phyloP scores from a whole-genome alignment of 805 yeast species.

The Metschnikowia similis region DNA sequence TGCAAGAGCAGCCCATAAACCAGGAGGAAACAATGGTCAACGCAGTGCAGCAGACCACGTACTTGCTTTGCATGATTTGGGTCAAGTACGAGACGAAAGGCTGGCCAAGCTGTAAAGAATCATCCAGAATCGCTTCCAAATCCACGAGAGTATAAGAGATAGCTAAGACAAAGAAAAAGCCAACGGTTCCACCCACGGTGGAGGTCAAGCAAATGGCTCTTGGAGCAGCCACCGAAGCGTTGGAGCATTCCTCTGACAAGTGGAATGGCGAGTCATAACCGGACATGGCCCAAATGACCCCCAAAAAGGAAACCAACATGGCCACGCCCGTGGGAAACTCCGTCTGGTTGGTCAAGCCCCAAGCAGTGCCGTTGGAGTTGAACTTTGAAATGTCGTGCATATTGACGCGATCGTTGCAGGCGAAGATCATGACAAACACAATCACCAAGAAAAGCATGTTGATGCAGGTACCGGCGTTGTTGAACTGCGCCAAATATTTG shows the following conservation, averaged over 20 bases:
- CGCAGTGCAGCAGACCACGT: conserved; percentile 41
- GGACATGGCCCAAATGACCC: conserved; percentile 70
- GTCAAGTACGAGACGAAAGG: conserved; percentile 54
- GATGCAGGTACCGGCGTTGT: conserved; percentile 44
- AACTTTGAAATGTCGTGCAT: conserved; percentile 38
- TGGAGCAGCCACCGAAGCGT: conserved; percentile 64
- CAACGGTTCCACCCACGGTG: conserved; percentile 50
- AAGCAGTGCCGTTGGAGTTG: conserved; percentile 46
- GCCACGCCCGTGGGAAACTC: conserved; percentile 64
- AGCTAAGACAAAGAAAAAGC: conserved; percentile 55
- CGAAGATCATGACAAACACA: conserved; percentile 51
- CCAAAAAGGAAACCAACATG: conserved; percentile 51
- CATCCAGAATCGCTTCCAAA: conserved; percentile 42
- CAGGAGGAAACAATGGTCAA: conserved; percentile 41
- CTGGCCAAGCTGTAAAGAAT: conserved; percentile 49
- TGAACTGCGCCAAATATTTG: conserved; percentile 48
- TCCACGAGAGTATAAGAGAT: conserved; percentile 59
- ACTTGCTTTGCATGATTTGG: conserved; percentile 42
- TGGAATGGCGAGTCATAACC: conserved; percentile 77
- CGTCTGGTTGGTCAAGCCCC: conserved; percentile 54
- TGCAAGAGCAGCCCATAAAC: conserved; percentile 56
- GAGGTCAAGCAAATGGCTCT: conserved; percentile 60
- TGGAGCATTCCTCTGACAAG: conserved; percentile 66
- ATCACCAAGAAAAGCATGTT: conserved; percentile 48
- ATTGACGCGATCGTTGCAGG: conserved; percentile 43